Evolutionary conservation across 352 stramenopile genomes (phyloP), one percentile per base, ranked within the genome.

Genomic region (Phytopythium cucurbitacearum): DNA sequence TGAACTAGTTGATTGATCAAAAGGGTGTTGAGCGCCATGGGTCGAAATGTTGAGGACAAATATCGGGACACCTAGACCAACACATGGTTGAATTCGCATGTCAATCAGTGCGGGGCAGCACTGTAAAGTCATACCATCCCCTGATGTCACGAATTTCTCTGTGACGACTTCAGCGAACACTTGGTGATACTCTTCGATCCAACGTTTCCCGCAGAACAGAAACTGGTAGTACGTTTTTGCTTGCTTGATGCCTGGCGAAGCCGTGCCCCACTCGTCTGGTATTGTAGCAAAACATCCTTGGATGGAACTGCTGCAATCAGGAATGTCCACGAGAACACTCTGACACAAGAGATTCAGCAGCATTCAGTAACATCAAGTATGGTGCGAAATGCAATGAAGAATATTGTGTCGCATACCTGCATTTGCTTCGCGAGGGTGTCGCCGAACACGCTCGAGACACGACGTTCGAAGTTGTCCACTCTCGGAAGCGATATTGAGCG

Each of bases 181-280:
- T 37, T 72, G 57, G 7, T 88, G 72, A 34, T 79, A 88, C n/a
- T 76, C 65, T 33, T 68, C 60, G 36, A 84, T 61, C 78, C 76
- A 89, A 34, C 72, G 53, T 50, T 87, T 85, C 16, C 75, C 65
- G 39, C 91, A 65, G 51, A 84, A 93, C 0, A 69, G 56, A 52
- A 77, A 88, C 51, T 93, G 82, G 53, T 93, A 93, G 57, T 85
- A 89, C 16, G 62, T 60, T 47, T 66, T 73, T 11, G 80, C 82
- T 47, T 93, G 77, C 44, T 82, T 69, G 51, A 89, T 61, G 52
- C 65, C 61, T 48, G 70, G 57, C 5, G 45, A 56, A 10, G 68
- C 51, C 16, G 59, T 46, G 48, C 78, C 67, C 9, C 48, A 60
- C 36, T 61, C 62, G 48, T 72, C 56, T 45, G 66, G 69, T 37